Evolutionary conservation across 345 rosid species (phyloP).

Genomic region (Tarenaya hassleriana): DNA sequence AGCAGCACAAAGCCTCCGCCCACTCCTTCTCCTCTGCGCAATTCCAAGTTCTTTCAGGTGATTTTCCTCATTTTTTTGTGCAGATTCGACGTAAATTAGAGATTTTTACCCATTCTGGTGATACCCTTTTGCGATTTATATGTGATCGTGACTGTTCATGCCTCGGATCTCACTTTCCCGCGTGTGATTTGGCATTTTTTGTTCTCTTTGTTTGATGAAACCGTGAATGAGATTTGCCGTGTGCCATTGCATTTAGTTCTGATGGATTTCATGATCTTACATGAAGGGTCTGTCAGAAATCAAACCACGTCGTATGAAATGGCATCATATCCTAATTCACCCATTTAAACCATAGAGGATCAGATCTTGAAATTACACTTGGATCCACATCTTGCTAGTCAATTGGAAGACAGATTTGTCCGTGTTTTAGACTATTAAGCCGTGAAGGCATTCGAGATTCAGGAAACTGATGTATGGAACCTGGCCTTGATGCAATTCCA

Average conservation of each 20-base stretch:
- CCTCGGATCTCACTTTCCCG: constrained; percentile 8
- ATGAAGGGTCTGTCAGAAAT: no score
- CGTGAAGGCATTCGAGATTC: no score
- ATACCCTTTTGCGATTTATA: constrained; percentile 9
- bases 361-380: no score
- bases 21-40: constrained; percentile 75
- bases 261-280: not conserved
- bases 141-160: constrained; percentile 1
- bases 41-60: constrained; percentile 87
- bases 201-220: constrained; percentile 4
- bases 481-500: not conserved
- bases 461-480: no score
- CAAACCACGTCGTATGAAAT: no score
- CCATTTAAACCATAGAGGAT: no score
- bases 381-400: not conserved
- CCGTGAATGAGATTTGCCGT: no score
- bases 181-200: not conserved
- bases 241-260: constrained; percentile 7
- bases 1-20: constrained; percentile 69
- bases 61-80: not conserved
- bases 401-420: no score
- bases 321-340: no score
- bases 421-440: no score
- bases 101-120: constrained; percentile 7
- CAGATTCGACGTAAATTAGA: not conserved